phyloP scores from a whole-genome alignment of 2,329 filamentous ascomycete genomes.

The Stemphylium vesicarium region DNA sequence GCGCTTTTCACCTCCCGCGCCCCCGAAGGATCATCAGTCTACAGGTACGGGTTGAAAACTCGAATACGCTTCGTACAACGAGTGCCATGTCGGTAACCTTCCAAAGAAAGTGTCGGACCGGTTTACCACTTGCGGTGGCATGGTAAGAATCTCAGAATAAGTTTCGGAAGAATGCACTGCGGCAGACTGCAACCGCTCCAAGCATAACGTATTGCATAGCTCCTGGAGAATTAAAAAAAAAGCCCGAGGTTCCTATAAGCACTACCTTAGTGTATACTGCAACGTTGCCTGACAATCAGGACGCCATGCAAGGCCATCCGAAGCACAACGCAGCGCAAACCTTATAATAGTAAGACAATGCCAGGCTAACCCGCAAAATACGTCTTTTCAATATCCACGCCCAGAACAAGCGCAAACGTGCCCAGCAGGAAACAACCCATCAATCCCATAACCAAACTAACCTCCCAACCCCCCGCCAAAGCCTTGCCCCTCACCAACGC shows the following conservation, averaged over 20 bases:
- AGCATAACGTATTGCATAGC: no score
- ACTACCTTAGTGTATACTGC: no score
- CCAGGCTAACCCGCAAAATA: constrained; percentile 1
- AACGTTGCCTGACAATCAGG: no score
- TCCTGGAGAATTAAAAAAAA: no score
- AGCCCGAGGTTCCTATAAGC: no score
- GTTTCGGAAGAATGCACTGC: no score
- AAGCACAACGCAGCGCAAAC: no score
- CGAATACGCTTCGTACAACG: neutral
- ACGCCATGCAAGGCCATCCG: no score
- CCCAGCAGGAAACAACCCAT: constrained; percentile 44
- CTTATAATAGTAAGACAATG: no score
- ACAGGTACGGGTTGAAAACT: neutral
- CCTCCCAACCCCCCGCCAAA: constrained; percentile 65
- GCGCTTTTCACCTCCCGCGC: neutral
- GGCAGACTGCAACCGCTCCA: no score
- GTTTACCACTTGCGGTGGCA: neutral
- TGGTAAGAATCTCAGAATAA: no score
- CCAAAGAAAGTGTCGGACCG: neutral
- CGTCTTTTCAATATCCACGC: constrained; percentile 25
- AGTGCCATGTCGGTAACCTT: neutral
- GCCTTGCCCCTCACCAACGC: constrained; percentile 65
- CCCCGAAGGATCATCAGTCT: neutral
- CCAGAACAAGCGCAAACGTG: constrained; percentile 27
- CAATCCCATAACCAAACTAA: constrained; percentile 56